Base-by-base conservation (phyloP, 768 basidiomycete genomes). In the Asterophora lycoperdoides region DNA sequence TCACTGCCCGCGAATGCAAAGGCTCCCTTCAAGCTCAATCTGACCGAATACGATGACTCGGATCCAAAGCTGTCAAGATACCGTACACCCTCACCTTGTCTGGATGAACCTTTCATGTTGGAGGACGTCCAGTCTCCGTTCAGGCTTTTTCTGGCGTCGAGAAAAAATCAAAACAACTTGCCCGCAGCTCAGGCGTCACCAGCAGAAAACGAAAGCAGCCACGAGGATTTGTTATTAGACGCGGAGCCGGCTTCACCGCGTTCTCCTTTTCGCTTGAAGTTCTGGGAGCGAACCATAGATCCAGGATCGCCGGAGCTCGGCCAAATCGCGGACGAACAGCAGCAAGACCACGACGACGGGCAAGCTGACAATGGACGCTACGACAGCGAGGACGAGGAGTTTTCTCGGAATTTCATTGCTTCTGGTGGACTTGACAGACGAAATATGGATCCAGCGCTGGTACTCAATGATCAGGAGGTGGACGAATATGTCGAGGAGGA, bases 51-150 rank as follows among this genome's bases (percentile, higher is more conserved):
- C 44, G 2, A 46, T 33, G 32, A 26, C 44, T 45, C 34, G 23
- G 44, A 36, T 13, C 2, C 17, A 1, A 19, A 18, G 15, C 34
- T 3, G n/a, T 18, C 17, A 8, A 23, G 18, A n/a, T 32, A 14
- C 34, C 46, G 20, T 17, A 46, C 49, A 13, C 49, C 45, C 13
- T 48, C 53, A 18, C 44, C 48, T 17, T n/a, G 8, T 17, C 8
- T 11, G 14, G 49, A 8, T 3, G 13, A 32, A 4, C 30, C 30
- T 4, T 32, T 9, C 18, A 4, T 23, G 23, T 5, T 15, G 17
- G 32, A 41, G 35, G 18, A 36, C 10, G 15, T 34, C 8, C 49
- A 38, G 14, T 55, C 53, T 14, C 53, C 53, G 7, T 55, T 55
- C 29, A 42, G 32, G 44, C 41, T 35, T 40, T 55, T 17, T 28